Evolutionary conservation across 2,329 filamentous ascomycete species (phyloP).

Genomic region (Clarireedia paspali): DNA sequence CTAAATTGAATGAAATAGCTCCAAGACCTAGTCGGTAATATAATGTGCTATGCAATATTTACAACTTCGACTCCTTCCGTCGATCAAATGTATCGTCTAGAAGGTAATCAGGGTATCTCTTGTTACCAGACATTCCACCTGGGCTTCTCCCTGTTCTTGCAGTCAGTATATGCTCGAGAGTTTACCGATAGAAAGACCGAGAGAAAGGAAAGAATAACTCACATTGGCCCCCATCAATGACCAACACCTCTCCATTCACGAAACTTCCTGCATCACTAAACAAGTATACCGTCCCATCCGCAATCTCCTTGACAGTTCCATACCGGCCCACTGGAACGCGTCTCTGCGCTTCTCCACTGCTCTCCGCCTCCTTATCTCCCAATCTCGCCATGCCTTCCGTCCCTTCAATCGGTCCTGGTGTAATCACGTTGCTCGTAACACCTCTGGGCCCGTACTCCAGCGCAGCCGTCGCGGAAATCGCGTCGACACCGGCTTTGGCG

Average conservation of each 20-base stretch:
- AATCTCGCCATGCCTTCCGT: slow-evolving; percentile 75
- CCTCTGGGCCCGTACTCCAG: slow-evolving; percentile 88
- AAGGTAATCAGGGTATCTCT: slow-evolving; percentile 25
- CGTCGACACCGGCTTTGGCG: slow-evolving; percentile 86
- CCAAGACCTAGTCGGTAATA: not conserved
- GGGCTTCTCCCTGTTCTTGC: slow-evolving; percentile 15
- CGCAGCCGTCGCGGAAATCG: slow-evolving; percentile 69
- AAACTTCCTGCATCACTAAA: slow-evolving; percentile 82
- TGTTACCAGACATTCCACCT: slow-evolving; percentile 13
- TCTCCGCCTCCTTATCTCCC: slow-evolving; percentile 25
- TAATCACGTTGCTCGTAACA: slow-evolving; percentile 79
- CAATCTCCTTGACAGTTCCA: slow-evolving; percentile 79
- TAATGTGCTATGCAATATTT: not conserved
- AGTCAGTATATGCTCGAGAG: not conserved
- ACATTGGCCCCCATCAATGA: slow-evolving; percentile 52
- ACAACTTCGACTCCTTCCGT: slow-evolving; percentile 7
- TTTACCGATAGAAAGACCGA: too few relatives aligned
- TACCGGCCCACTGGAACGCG: slow-evolving; percentile 66
- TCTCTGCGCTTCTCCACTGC: slow-evolving; percentile 25
- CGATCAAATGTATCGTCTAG: slow-evolving; percentile 19
- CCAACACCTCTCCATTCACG: slow-evolving; percentile 74
- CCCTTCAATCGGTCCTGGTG: slow-evolving; percentile 68
- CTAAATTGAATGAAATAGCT: not conserved
- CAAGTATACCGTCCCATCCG: slow-evolving; percentile 83
- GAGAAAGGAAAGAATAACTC: not conserved